Conservation (phyloP, 371 early-diverging fungal species). For the Entomophthora muscae region DNA sequence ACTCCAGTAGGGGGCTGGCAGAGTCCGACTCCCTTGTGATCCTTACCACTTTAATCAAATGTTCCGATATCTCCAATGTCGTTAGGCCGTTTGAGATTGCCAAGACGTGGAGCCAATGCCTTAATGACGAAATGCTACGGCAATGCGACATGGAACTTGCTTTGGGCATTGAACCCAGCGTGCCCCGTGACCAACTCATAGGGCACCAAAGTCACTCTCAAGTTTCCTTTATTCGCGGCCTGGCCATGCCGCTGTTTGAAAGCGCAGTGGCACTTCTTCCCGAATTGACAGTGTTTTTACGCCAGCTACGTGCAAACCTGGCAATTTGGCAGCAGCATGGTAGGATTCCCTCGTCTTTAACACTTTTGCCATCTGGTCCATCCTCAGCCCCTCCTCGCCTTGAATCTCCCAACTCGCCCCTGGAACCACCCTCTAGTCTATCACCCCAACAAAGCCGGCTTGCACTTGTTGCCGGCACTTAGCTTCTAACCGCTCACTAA, state of each 20-base stretch:
- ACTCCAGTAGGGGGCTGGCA: slow-evolving; percentile 7
- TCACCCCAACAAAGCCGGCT: slow-evolving; percentile 4
- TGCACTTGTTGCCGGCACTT: slow-evolving; percentile 1
- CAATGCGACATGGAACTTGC: slow-evolving; percentile 45
- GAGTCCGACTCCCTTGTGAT: slow-evolving; percentile 30
- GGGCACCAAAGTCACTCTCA: slow-evolving; percentile 37
- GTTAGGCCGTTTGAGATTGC: slow-evolving; percentile 36
- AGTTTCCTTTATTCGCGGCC: slow-evolving; percentile 43
- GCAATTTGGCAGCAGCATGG: neutral
- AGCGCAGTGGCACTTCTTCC: slow-evolving; percentile 31
- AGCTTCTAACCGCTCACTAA: no score
- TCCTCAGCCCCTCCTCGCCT: neutral
- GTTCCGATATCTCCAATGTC: slow-evolving; percentile 66
- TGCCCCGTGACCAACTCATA: slow-evolving; percentile 28
- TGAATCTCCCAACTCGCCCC: neutral
- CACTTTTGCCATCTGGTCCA: no score
- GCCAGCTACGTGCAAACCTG: neutral
- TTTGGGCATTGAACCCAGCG: slow-evolving; percentile 28
- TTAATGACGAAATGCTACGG: slow-evolving; percentile 36
- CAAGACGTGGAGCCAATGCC: slow-evolving; percentile 28
- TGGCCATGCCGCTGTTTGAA: slow-evolving; percentile 44
- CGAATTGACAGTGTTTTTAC: slow-evolving; percentile 12
- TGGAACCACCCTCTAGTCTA: neutral
- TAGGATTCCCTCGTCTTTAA: no score
- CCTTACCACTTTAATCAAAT: slow-evolving; percentile 55